Conservation (phyloP, 208 protist species). For the Trichomonas gallinae region DNA sequence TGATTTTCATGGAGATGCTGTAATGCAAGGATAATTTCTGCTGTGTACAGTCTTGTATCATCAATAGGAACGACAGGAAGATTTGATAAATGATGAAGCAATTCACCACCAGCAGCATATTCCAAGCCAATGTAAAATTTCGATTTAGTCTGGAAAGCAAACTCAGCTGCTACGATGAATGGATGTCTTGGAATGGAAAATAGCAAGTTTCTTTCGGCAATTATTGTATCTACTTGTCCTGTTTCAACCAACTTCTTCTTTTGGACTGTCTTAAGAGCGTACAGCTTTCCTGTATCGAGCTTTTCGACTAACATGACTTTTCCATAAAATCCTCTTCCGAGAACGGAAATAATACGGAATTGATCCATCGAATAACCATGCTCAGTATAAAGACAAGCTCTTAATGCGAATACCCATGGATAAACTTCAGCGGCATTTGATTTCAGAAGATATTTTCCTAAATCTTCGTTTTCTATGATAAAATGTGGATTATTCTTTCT, state of each 20-base stretch:
- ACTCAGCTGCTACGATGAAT: neutral
- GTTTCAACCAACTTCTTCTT: neutral
- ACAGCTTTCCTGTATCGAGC: neutral
- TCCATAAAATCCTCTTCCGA: neutral
- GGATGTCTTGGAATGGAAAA: neutral
- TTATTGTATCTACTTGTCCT: neutral
- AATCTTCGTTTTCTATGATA: neutral
- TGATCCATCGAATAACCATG: neutral
- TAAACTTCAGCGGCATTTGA: neutral
- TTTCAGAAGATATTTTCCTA: neutral
- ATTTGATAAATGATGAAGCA: conserved; percentile 40
- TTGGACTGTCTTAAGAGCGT: neutral
- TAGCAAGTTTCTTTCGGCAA: neutral
- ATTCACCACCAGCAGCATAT: conserved; percentile 49
- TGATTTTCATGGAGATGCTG: neutral
- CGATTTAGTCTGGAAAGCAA: neutral
- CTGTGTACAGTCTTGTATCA: neutral
- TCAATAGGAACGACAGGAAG: neutral
- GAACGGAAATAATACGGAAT: neutral
- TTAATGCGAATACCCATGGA: neutral
- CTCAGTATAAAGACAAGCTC: neutral
- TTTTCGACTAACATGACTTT: neutral
- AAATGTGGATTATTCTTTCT: neutral
- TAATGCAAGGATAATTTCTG: neutral
- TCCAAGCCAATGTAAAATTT: neutral